Percentiles rank a stretch among this genome's conserved stretches.
Conservation (phyloP, 352 stramenopile genomes). For the Globisporangium viniferum region DNA sequence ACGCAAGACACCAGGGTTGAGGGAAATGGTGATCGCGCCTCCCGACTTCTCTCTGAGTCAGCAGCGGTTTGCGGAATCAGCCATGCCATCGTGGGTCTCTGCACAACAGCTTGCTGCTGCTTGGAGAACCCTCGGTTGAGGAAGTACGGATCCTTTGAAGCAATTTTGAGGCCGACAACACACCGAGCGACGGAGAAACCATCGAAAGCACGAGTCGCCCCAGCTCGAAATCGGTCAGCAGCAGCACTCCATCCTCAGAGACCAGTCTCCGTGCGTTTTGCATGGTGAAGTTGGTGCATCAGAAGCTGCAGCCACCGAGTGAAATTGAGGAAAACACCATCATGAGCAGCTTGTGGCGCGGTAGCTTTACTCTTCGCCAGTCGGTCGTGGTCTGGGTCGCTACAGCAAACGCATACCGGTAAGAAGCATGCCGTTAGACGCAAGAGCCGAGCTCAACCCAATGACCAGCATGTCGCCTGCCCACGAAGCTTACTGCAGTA, state of each 20-base stretch:
- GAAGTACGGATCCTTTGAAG: conserved; percentile 58
- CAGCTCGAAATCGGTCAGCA: conserved; percentile 50
- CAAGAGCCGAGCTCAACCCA: no score
- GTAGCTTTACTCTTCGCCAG: conserved; percentile 40
- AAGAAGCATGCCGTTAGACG: no score
- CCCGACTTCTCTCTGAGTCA: no score
- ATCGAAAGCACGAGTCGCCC: conserved; percentile 53
- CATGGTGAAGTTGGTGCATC: conserved; percentile 70
- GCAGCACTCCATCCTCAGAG: conserved; percentile 27
- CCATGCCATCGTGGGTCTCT: conserved; percentile 38
- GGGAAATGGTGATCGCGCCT: conserved; percentile 53
- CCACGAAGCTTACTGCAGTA: conserved; percentile 43
- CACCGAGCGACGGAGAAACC: conserved; percentile 42
- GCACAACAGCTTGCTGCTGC: conserved; percentile 32
- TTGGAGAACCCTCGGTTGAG: conserved; percentile 21
- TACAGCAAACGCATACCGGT: conserved; percentile 7
- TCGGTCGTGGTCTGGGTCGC: conserved; percentile 71
- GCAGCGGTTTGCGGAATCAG: conserved; percentile 30
- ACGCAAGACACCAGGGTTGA: conserved; percentile 39
- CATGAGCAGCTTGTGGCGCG: conserved; percentile 31
- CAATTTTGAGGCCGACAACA: conserved; percentile 52
- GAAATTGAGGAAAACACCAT: conserved; percentile 34
- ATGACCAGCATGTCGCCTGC: no score
- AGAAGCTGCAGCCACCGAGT: conserved; percentile 62
- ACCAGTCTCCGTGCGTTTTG: conserved; percentile 45